A percentile compares a stretch with the other conserved stretches of the same genome.
phyloP scores from a whole-genome alignment of 768 basidiomycete species.

The Gautieria morchelliformis region DNA sequence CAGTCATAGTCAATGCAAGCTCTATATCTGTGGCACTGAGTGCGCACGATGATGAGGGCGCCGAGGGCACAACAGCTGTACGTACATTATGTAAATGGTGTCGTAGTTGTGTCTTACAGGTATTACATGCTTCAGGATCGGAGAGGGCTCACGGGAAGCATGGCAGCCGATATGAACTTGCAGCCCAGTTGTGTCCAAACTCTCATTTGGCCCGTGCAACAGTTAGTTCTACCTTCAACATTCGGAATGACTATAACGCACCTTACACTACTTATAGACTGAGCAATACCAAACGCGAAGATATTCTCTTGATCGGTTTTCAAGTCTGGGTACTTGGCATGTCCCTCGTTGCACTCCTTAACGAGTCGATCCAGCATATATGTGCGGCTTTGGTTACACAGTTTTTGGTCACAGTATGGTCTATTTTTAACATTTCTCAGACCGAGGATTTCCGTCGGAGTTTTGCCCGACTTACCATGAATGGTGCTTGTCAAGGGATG shows the following conservation, averaged over 20 bases:
- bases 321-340: slow-evolving; percentile 76
- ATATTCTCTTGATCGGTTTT: slow-evolving; percentile 68
- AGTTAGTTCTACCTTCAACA: slow-evolving; percentile 34
- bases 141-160: too few species aligned
- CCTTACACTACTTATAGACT: slow-evolving; percentile 32
- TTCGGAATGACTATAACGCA: not conserved
- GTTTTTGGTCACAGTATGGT: slow-evolving; percentile 64
- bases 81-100: not conserved
- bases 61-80: too few species aligned
- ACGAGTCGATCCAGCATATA: slow-evolving; percentile 78
- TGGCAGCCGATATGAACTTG: not conserved
- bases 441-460: slow-evolving; percentile 48
- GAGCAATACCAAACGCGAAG: slow-evolving; percentile 65
- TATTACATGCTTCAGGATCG: too few species aligned
- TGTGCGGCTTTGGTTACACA: slow-evolving; percentile 69
- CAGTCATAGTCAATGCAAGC: too few species aligned
- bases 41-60: too few species aligned
- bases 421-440: slow-evolving; percentile 52
- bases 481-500: slow-evolving; percentile 51
- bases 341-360: slow-evolving; percentile 59
- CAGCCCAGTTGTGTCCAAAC: slow-evolving; percentile 44
- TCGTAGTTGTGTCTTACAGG: too few species aligned
- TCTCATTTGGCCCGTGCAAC: slow-evolving; percentile 60
- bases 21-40: too few species aligned
- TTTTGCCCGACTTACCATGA: slow-evolving; percentile 47